A percentile compares a stretch with the other conserved stretches of the same genome.
These are phyloP conservation scores for Stentor coeruleus DNA, from an alignment of 73 alveolate genomes.

Conservation along the genomic window DNA sequence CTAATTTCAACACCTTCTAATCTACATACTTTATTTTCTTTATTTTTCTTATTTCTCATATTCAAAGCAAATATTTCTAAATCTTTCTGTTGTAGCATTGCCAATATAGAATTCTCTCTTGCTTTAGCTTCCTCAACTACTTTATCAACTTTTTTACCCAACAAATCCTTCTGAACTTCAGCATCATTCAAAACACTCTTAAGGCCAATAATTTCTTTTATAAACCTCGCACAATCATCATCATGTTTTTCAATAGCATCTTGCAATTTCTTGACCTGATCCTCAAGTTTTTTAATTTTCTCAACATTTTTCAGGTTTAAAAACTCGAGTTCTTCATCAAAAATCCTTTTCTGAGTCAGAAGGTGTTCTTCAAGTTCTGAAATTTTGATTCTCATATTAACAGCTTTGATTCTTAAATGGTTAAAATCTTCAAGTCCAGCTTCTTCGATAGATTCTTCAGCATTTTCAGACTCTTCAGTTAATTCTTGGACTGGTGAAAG, in stretches of 20 bases:
- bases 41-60: neutral
- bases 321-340: neutral
- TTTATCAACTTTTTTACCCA: too few species aligned
- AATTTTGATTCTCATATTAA: neutral
- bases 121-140: too few species aligned
- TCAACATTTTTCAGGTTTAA: neutral
- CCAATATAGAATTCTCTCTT: neutral
- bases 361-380: neutral
- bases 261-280: too few species aligned
- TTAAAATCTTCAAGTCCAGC: neutral
- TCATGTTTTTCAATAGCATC: too few species aligned
- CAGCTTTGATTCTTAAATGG: neutral
- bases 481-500: neutral
- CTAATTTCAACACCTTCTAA: too few species aligned
- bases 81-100: neutral
- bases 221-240: too few species aligned
- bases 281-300: neutral
- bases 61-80: neutral
- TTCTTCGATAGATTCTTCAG: neutral
- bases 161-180: too few species aligned
- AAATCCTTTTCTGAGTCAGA: neutral
- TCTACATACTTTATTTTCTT: too few species aligned
- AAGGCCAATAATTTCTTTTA: too few species aligned
- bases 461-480: neutral
- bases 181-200: too few species aligned